Base-by-base conservation (phyloP, 306 rosid species). In the Malus sylvestris region DNA sequence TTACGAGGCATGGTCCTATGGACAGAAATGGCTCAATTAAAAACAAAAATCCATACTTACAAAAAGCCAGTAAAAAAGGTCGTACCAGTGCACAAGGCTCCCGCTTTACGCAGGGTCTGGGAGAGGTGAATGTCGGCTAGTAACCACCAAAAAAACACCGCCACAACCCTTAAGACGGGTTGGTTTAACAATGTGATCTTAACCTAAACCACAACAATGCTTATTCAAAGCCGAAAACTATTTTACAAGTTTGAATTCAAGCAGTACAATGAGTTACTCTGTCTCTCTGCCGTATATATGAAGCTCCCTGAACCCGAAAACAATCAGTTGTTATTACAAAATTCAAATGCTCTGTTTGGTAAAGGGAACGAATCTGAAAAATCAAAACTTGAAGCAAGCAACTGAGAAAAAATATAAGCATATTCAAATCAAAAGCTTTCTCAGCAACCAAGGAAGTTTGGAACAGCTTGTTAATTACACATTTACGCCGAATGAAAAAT, bases 1-100 rank as follows among this genome's bases (percentile, higher is more conserved):
- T 95, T 92, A n/a, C 83, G 99, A 83, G 99, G 97, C 99, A 95
- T 95, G 81, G 71, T 79, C 76, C 79, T 75, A 82, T 11, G 38
- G 71, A 29, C 5, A 64, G 33, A 74, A 40, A 22, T 52, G 67
- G 58, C 78, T 46, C 72, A 49, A 69, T 60, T 67, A 52, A 8
- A 76, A 5, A 76, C 15, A 73, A 4, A 52, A 32, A 35, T 35
- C 25, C 68, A 76, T 42, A 40, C 80, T 79, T 30, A 72, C 12
- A 33, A 27, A 49, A 69, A 15, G 20, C 11, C 64, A 65, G 42
- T 38, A 70, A 4, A 22, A 59, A 71, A 62, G n/a, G n/a, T n/a
- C n/a, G n/a, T n/a, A n/a, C n/a, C n/a, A n/a, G n/a, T n/a, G n/a
- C n/a, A n/a, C n/a, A n/a, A n/a, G n/a, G n/a, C n/a, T n/a, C n/a